phyloP scores from a whole-genome alignment of 176 grass and related monocot genomes.

The Carex scoparia region DNA sequence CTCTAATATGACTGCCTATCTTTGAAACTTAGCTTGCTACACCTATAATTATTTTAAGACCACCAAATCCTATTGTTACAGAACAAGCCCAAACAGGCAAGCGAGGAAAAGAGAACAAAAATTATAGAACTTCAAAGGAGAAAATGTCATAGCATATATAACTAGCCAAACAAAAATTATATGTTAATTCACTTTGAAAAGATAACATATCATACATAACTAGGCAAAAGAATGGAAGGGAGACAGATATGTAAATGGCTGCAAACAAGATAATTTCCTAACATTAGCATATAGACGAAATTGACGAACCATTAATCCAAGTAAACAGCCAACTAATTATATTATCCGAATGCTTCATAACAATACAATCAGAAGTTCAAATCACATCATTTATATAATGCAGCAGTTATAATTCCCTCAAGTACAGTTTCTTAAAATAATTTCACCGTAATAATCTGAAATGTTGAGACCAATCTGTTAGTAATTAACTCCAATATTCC shows the following conservation, averaged over 20 bases:
- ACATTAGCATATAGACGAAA: background rate
- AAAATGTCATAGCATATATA: too few species aligned
- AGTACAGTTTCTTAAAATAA: background rate
- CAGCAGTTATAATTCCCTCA: background rate
- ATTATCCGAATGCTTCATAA: background rate
- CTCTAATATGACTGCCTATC: background rate
- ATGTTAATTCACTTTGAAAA: background rate
- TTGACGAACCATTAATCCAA: background rate
- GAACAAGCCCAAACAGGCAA: background rate
- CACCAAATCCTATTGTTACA: background rate
- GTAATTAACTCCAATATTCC: background rate
- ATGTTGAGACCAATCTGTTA: background rate
- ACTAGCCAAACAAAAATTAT: background rate
- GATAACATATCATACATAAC: background rate
- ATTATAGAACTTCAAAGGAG: too few species aligned
- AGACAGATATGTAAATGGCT: background rate
- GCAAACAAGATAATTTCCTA: background rate
- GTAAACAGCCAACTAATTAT: background rate
- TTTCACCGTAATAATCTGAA: background rate
- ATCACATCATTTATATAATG: background rate
- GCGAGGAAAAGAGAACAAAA: too few species aligned
- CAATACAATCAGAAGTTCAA: background rate
- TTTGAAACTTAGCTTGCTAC: background rate
- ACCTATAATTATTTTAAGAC: background rate
- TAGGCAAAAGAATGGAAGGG: background rate